A percentile compares a stretch with the other conserved stretches of the same genome.
Conservation (phyloP, 139 green algal species). For the Tetratostichococcus sp. region DNA sequence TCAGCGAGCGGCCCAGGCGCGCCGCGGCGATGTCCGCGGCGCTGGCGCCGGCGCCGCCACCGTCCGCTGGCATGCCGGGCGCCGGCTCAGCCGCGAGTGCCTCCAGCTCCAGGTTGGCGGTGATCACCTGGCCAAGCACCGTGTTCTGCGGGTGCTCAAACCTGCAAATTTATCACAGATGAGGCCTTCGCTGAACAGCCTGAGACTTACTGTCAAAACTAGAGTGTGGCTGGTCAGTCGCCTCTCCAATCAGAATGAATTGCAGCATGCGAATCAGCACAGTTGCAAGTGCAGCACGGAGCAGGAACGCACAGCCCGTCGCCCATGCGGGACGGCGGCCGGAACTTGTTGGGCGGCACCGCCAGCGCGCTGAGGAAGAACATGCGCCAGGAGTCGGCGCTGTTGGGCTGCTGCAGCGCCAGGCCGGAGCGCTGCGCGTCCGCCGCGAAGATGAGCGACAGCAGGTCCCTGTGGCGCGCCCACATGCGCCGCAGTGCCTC, state of each 20-base stretch:
- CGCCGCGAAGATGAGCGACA: slow-evolving; percentile 60
- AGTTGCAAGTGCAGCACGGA: slow-evolving; percentile 30
- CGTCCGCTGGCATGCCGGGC: not conserved
- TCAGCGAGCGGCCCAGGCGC: slow-evolving; percentile 41
- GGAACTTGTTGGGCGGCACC: slow-evolving; percentile 89
- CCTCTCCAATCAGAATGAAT: too few species aligned
- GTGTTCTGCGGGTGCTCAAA: slow-evolving; percentile 95
- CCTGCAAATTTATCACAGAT: not conserved
- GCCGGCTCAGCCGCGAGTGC: not conserved
- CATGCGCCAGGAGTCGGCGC: slow-evolving; percentile 45
- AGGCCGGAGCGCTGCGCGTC: slow-evolving; percentile 1
- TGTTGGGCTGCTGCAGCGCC: not conserved
- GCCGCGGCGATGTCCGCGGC: not conserved
- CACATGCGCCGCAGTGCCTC: slow-evolving; percentile 74
- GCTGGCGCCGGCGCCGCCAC: not conserved
- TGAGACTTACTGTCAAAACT: too few species aligned
- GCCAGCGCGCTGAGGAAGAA: slow-evolving; percentile 89
- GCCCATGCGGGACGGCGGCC: slow-evolving; percentile 62
- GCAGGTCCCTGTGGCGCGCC: slow-evolving; percentile 56
- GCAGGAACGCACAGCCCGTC: slow-evolving; percentile 32
- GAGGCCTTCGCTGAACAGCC: too few species aligned
- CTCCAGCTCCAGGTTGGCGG: slow-evolving; percentile 67
- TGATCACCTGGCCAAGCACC: slow-evolving; percentile 66
- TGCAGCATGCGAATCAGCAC: too few species aligned
- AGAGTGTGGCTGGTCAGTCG: too few species aligned